Evolutionary conservation across 495 filamentous ascomycete genomes (phyloP).

Genomic region (Neurospora sp.): DNA sequence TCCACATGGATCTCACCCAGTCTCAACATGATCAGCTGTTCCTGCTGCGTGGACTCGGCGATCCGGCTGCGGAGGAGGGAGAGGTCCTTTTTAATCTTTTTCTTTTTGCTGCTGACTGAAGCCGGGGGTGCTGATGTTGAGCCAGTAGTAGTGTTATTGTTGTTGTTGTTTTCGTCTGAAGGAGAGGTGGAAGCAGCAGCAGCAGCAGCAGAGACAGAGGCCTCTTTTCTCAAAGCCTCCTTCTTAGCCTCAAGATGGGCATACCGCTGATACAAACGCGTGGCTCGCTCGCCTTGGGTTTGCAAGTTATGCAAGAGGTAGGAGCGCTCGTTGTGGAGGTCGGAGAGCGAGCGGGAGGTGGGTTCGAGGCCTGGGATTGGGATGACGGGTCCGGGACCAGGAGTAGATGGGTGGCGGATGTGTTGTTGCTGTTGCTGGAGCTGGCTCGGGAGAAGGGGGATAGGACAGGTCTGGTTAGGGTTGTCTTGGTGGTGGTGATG

Average conservation of each 20-base stretch:
- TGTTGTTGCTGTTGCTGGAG: background rate
- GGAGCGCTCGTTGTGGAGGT: conserved; percentile 28
- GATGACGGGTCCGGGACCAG: background rate
- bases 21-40: conserved; percentile 27
- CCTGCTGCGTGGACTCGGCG: conserved; percentile 27
- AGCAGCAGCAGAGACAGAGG: background rate
- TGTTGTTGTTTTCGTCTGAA: background rate
- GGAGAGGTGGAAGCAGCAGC: background rate
- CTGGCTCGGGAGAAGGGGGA: background rate
- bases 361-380: conserved; percentile 13
- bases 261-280: conserved; percentile 21
- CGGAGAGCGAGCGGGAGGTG: conserved; percentile 20
- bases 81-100: conserved; percentile 7
- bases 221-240: background rate
- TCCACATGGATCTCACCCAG: conserved; percentile 36
- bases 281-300: conserved; percentile 22
- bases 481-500: background rate
- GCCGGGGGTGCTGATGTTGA: too few relatives aligned
- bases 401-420: background rate
- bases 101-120: conserved; percentile 2
- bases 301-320: conserved; percentile 32
- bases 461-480: background rate
- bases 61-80: conserved; percentile 15
- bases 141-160: background rate
- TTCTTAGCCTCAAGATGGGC: conserved; percentile 14